A percentile compares a stretch with the other conserved stretches of the same genome.
These are phyloP conservation scores for Moniliophthora roreri DNA, from an alignment of 1,284 basidiomycete species.

Conservation along the genomic window DNA sequence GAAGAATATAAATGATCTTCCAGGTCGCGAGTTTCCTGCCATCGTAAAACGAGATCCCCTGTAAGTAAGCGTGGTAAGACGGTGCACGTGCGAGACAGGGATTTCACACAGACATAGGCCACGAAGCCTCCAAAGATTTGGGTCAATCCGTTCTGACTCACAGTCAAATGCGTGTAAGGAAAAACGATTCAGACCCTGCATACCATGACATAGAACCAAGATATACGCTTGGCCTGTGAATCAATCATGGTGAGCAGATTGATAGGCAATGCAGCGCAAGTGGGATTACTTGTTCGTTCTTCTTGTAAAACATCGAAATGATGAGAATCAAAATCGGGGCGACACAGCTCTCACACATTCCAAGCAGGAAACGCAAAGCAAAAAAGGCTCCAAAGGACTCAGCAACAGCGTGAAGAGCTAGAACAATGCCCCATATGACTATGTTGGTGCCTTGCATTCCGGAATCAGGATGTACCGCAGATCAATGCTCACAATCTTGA, in stretches of 20 bases:
- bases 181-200: slow-evolving; percentile 11
- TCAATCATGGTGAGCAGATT: too few relatives aligned
- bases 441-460: slow-evolving; percentile 52
- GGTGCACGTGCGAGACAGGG: too few relatives aligned
- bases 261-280: too few relatives aligned
- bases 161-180: not conserved
- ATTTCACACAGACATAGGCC: slow-evolving; percentile 56
- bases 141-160: slow-evolving; percentile 54
- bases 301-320: slow-evolving; percentile 71
- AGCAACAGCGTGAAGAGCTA: slow-evolving; percentile 61
- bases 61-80: too few relatives aligned
- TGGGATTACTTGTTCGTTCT: slow-evolving; percentile 64
- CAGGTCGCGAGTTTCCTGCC: slow-evolving; percentile 50
- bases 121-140: slow-evolving; percentile 67
- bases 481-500: not conserved
- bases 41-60: slow-evolving; percentile 60
- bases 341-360: slow-evolving; percentile 67
- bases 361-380: slow-evolving; percentile 59
- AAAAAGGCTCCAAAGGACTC: slow-evolving; percentile 63
- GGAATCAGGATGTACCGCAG: not conserved
- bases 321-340: slow-evolving; percentile 63
- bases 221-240: slow-evolving; percentile 51
- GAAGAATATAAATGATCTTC: slow-evolving; percentile 63
- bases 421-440: slow-evolving; percentile 57
- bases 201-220: slow-evolving; percentile 72